Evolutionary conservation across 306 rosid genomes (phyloP), one percentile per base, ranked within the genome.

Genomic region (Vicia villosa): DNA sequence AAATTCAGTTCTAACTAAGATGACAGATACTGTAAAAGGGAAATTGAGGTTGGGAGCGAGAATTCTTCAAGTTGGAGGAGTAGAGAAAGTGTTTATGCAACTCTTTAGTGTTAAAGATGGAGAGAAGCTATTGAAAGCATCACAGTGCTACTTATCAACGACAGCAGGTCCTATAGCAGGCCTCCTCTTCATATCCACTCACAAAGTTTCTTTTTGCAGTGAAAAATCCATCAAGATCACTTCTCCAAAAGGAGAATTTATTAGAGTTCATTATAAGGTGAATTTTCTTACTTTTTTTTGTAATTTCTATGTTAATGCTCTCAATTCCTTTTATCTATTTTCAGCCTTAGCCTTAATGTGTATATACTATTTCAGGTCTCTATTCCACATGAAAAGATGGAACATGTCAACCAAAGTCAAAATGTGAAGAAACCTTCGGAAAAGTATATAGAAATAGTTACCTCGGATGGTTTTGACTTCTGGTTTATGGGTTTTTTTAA

Each of bases 21-120:
- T 91, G 75, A 73, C 80, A 9, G 89, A 86, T 32, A 85, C 96
- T 21, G 84, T 91, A 68, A 91, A 81, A 80, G 83, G 91, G n/a
- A 91, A 91, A 76, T 66, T 91, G 51, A 89, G 88, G 22, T 65
- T 88, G 42, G 96, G 93, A 67, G 96, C 96, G 10, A 85, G 74
- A 70, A 86, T 89, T 80, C 77, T 89, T 28, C 85, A 66, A 46
- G 81, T 86, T 37, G 97, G 97, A 15, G 94, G 97, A 42, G 47
- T 83, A 58, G 73, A 72, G 68, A 91, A 85, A 71, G 87, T 83
- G 4, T 89, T 86, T 21, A 81, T 68, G 83, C 63, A 86, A 58
- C 80, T 81, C 10, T 89, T 91, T 66, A 72, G 67, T 51, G 80
- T 71, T 45, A 73, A 10, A 59, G 86, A 88, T 28, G 93, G 81